Conservation (phyloP, 202 grass and related monocot species). For the Sporobolus alterniflorus region DNA sequence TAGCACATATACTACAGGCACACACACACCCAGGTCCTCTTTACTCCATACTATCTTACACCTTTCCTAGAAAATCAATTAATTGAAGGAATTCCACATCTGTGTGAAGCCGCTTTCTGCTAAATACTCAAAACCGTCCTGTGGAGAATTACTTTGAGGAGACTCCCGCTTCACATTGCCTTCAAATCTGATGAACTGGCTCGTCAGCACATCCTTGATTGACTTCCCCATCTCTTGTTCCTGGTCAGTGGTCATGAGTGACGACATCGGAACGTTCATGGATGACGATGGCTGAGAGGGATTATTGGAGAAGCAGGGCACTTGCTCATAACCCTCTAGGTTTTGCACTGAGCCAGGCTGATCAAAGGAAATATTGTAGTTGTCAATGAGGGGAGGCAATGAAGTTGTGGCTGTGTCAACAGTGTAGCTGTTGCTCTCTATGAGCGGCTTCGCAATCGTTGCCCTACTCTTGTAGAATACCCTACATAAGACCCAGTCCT, state of each 20-base stretch:
- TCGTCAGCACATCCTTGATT: conserved; percentile 61
- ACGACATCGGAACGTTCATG: conserved; percentile 18
- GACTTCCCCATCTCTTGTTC: conserved; percentile 49
- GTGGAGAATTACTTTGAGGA: conserved; percentile 46
- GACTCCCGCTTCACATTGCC: conserved; percentile 71
- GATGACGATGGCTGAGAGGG: conserved; percentile 48
- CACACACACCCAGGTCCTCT: conserved; percentile 41
- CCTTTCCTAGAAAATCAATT: conserved; percentile 44
- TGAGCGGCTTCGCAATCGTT: conserved; percentile 45
- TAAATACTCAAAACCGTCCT: conserved; percentile 74
- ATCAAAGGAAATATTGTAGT: conserved; percentile 64
- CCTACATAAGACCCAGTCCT: conserved; percentile 96
- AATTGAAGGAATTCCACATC: conserved; percentile 75
- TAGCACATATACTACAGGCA: conserved; percentile 24
- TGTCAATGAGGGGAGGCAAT: conserved; percentile 78
- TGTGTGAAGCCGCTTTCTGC: conserved; percentile 73
- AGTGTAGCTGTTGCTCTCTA: conserved; percentile 47
- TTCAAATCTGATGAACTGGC: conserved; percentile 63
- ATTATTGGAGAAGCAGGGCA: conserved; percentile 97
- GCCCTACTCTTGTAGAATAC: conserved; percentile 86
- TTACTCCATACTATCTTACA: conserved; percentile 14
- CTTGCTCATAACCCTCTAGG: conserved; percentile 80
- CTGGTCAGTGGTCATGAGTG: conserved; percentile 38
- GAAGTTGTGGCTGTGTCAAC: conserved; percentile 54
- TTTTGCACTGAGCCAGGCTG: conserved; percentile 47